Conservation (phyloP, 192 early-diverging fungal genomes). For the Helicostylum pulchrum region DNA sequence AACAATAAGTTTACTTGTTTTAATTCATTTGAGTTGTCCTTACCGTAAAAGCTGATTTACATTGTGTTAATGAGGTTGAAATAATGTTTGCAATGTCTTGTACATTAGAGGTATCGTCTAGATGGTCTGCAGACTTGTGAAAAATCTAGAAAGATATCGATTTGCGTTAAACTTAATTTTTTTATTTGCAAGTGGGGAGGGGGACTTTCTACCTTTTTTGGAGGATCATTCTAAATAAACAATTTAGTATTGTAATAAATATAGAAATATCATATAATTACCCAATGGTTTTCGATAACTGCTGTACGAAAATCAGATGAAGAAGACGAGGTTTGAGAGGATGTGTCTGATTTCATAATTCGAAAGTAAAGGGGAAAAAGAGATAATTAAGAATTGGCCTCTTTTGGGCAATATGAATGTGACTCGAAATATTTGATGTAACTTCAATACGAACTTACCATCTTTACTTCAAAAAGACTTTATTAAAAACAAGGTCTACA, state of each 20-base stretch:
- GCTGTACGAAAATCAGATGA: constrained; percentile 6
- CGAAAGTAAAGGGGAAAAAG: no score
- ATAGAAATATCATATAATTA: background rate
- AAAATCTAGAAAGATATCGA: background rate
- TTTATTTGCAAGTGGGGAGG: background rate
- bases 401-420: no score
- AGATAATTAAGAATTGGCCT: no score
- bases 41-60: background rate
- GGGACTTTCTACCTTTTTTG: constrained; percentile 10
- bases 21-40: background rate
- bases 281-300: constrained; percentile 12
- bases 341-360: no score
- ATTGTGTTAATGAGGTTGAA: background rate
- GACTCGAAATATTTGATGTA: no score
- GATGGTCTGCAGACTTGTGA: background rate
- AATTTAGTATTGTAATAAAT: background rate
- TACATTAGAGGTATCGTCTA: background rate
- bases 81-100: background rate
- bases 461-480: no score
- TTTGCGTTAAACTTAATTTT: background rate
- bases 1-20: background rate
- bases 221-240: constrained; percentile 8
- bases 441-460: no score
- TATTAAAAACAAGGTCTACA: no score
- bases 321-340: background rate